Percentiles rank a stretch among this genome's conserved stretches.
Conservation (phyloP, 2,329 filamentous ascomycete genomes). For the Colletotrichum cuscutae region DNA sequence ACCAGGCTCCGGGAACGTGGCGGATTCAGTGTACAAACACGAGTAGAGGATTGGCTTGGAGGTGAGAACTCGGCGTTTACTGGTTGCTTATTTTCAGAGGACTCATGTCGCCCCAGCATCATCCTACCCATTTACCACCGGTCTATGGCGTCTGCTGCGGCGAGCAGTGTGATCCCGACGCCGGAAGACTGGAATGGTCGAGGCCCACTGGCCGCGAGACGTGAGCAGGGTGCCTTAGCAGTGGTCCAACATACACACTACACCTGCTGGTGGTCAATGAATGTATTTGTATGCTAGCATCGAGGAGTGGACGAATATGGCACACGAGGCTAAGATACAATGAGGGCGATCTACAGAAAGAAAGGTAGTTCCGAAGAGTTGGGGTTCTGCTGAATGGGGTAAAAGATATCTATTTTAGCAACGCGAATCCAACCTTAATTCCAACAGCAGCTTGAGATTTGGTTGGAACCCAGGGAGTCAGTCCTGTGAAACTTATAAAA, state of each 20-base stretch:
- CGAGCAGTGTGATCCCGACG: not conserved
- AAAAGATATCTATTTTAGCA: not conserved
- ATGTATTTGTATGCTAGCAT: not conserved
- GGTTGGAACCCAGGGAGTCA: not conserved
- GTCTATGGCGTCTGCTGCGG: not conserved
- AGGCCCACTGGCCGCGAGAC: not conserved
- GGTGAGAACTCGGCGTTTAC: conserved; percentile 8
- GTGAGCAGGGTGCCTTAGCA: not conserved
- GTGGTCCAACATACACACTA: not conserved
- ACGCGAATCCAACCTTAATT: not conserved
- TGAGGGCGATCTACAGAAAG: not conserved
- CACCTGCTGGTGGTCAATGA: not conserved
- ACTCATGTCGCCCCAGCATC: not conserved
- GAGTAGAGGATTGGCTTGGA: not conserved
- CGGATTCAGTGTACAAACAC: not conserved
- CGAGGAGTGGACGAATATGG: not conserved
- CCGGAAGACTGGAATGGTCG: not conserved
- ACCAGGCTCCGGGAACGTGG: not conserved
- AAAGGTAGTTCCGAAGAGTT: not conserved
- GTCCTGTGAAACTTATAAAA: not conserved
- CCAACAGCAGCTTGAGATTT: not conserved
- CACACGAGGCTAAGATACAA: not conserved
- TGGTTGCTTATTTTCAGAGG: not conserved
- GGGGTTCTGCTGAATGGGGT: not conserved
- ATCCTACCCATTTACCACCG: not conserved